Conservation (phyloP, 495 filamentous ascomycete genomes). For the Lophiotrema nucula region DNA sequence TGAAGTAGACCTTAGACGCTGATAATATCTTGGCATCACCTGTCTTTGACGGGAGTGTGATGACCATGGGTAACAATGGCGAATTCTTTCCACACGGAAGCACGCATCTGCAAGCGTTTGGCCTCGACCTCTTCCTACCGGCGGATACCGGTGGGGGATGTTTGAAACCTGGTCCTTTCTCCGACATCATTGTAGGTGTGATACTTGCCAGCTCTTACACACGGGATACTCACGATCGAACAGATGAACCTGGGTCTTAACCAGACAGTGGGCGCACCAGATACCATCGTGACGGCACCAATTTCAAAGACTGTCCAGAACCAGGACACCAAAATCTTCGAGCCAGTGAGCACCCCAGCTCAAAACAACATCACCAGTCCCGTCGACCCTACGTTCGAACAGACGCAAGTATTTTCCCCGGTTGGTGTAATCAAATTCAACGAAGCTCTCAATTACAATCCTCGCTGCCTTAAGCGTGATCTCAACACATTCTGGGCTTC, state of each 20-base stretch:
- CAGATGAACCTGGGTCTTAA: neutral
- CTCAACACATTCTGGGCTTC: constrained; percentile 53
- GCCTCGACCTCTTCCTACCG: neutral
- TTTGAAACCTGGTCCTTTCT: constrained; percentile 1
- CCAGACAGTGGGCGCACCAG: neutral
- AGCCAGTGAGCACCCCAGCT: neutral
- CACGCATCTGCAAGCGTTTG: neutral
- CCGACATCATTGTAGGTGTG: neutral
- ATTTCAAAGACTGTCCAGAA: neutral
- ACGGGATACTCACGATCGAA: no score
- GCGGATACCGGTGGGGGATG: constrained; percentile 1
- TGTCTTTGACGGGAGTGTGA: neutral
- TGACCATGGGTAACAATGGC: constrained; percentile 1
- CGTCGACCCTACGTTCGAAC: neutral
- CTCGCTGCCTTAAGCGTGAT: constrained; percentile 24
- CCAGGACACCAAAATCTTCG: neutral
- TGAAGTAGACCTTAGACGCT: neutral
- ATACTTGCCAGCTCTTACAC: neutral
- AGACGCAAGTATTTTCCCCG: neutral
- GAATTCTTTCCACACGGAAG: neutral
- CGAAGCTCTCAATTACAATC: constrained; percentile 5
- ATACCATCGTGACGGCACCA: neutral
- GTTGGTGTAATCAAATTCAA: neutral
- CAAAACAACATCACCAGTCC: neutral
- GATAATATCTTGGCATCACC: neutral